Conservation (phyloP, 495 filamentous ascomycete genomes). For the Talaromyces stipitatus region DNA sequence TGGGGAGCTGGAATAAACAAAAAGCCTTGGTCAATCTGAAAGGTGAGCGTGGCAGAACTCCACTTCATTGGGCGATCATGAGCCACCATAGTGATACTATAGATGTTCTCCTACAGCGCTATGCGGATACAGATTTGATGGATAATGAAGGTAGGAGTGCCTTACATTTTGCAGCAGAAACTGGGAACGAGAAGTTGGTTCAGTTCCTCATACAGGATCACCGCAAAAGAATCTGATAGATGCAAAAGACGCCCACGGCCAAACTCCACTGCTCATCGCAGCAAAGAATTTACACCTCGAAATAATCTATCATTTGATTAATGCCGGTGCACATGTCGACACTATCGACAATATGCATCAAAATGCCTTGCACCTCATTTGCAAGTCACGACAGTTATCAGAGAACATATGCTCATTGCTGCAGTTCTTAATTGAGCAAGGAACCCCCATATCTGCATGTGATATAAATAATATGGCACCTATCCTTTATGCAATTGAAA, state of each 20-base stretch:
- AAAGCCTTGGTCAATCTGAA: too few species aligned
- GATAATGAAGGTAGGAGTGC: not conserved
- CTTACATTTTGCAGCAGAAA: not conserved
- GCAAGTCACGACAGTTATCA: not conserved
- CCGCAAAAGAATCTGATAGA: not conserved
- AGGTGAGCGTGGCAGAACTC: not conserved
- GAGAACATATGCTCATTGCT: not conserved
- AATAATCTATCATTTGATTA: not conserved
- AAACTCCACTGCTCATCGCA: not conserved
- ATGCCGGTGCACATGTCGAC: not conserved
- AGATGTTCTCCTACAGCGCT: not conserved
- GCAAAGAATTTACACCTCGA: not conserved
- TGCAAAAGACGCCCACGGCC: not conserved
- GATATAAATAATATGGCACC: not conserved
- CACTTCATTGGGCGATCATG: constrained; percentile 1
- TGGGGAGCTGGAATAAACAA: too few species aligned
- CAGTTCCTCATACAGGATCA: not conserved
- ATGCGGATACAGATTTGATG: not conserved
- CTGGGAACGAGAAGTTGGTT: not conserved
- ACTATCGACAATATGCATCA: not conserved
- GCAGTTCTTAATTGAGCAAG: not conserved
- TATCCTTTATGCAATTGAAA: not conserved
- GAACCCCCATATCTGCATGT: too few species aligned
- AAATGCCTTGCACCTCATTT: constrained; percentile 2
- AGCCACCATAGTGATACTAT: not conserved